phyloP scores from a whole-genome alignment of 805 yeast genomes.

The Candida multigemmis region DNA sequence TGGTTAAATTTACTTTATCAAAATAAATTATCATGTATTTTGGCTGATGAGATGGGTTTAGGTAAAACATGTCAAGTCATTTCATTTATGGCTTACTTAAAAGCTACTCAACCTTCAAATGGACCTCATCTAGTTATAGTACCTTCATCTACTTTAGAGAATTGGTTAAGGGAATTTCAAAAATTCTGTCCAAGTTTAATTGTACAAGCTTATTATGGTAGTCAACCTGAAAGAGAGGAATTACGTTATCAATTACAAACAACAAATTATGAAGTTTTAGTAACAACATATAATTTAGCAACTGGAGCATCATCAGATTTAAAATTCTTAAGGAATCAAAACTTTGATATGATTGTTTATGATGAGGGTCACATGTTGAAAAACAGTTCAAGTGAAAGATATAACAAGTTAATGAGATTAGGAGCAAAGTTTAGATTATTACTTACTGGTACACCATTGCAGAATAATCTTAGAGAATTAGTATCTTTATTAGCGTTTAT shows the following conservation, averaged over 20 bases:
- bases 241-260: constrained; percentile 60
- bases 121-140: constrained; percentile 94
- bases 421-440: constrained; percentile 77
- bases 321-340: constrained; percentile 62
- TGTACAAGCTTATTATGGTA: constrained; percentile 92
- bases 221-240: constrained; percentile 76
- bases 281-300: constrained; percentile 89
- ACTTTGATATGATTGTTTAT: constrained; percentile 82
- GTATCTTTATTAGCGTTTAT: constrained; percentile 88
- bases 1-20: constrained; percentile 82
- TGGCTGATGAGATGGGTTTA: constrained; percentile 98
- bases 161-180: constrained; percentile 92
- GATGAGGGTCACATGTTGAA: constrained; percentile 98
- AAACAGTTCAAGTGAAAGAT: constrained; percentile 82
- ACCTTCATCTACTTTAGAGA: constrained; percentile 93
- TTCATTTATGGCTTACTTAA: constrained; percentile 79
- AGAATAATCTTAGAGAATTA: constrained; percentile 83
- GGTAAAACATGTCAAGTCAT: constrained; percentile 97
- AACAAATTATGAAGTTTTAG: constrained; percentile 72
- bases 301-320: constrained; percentile 79
- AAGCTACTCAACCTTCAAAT: constrained; percentile 40
- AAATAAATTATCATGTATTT: constrained; percentile 75
- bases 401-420: constrained; percentile 75
- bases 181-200: constrained; percentile 76
- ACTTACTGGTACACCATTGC: constrained; percentile 95